A percentile compares a stretch with the other conserved stretches of the same genome.
Evolutionary conservation across 1,284 basidiomycete species (phyloP).

Genomic region (Psilocybe mexicana): DNA sequence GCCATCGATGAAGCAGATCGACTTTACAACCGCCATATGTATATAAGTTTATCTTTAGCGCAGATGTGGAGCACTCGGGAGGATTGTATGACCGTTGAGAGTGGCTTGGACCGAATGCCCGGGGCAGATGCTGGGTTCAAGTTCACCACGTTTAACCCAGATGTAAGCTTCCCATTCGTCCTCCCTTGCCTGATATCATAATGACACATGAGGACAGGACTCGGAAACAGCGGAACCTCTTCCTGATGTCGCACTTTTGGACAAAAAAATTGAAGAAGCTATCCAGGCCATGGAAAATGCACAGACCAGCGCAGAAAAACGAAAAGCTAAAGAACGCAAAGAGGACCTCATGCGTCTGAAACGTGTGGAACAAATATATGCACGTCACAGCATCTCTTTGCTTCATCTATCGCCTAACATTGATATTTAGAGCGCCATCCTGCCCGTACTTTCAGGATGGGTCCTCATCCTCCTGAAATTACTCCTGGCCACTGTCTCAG

Average conservation of each 20-base stretch:
- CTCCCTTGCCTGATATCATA: constrained; percentile 2
- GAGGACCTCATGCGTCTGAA: constrained; percentile 84
- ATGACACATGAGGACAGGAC: constrained; percentile 39
- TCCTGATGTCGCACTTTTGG: constrained; percentile 68
- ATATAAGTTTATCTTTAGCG: constrained; percentile 84
- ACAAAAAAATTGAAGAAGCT: constrained; percentile 71
- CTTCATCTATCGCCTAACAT: not conserved
- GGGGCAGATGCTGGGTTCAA: constrained; percentile 57
- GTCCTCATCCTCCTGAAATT: constrained; percentile 90
- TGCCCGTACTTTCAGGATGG: constrained; percentile 84
- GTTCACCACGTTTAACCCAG: constrained; percentile 45
- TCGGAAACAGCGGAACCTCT: constrained; percentile 60
- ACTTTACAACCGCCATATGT: constrained; percentile 89
- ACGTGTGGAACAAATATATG: constrained; percentile 90
- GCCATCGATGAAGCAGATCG: constrained; percentile 95
- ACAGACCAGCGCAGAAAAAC: constrained; percentile 54
- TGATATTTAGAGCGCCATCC: constrained; percentile 60
- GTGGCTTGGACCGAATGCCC: constrained; percentile 82
- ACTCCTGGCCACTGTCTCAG: constrained; percentile 85
- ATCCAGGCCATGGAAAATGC: constrained; percentile 58
- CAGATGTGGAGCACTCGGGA: constrained; percentile 96
- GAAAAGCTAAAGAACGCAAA: constrained; percentile 66
- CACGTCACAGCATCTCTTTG: constrained; percentile 43
- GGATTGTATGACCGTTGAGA: constrained; percentile 92
- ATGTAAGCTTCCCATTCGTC: constrained; percentile 33